Percentiles rank a stretch among this genome's conserved stretches.
Evolutionary conservation across 805 yeast genomes (phyloP).

Genomic region (Cyberlindnera xishuangbannaensis): DNA sequence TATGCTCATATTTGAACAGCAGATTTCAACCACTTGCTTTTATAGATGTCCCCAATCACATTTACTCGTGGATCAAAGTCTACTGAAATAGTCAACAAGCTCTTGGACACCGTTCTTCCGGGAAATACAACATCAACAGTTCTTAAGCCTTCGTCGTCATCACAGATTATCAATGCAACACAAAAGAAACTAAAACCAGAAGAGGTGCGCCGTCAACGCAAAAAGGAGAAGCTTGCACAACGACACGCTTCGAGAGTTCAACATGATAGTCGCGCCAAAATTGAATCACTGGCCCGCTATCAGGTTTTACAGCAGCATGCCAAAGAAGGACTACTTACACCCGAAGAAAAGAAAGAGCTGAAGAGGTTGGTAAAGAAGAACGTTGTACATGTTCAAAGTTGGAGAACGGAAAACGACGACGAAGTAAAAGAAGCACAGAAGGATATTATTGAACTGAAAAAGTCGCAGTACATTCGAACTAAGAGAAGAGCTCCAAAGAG

Average conservation of each 20-base stretch:
- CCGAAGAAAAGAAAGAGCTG: slow-evolving; percentile 30
- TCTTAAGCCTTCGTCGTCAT: slow-evolving; percentile 25
- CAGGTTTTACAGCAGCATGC: slow-evolving; percentile 30
- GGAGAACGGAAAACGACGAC: slow-evolving; percentile 36
- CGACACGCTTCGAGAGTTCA: slow-evolving; percentile 22
- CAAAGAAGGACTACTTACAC: slow-evolving; percentile 26
- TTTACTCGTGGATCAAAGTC: slow-evolving; percentile 5
- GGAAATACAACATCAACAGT: slow-evolving; percentile 23
- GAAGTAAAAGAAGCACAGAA: slow-evolving; percentile 39
- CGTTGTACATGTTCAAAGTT: slow-evolving; percentile 32
- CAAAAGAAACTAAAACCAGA: slow-evolving; percentile 30
- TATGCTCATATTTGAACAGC: no score
- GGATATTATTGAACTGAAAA: slow-evolving; percentile 39
- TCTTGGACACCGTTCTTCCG: slow-evolving; percentile 33
- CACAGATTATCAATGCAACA: slow-evolving; percentile 35
- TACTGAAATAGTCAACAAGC: slow-evolving; percentile 33
- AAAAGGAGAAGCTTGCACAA: slow-evolving; percentile 27
- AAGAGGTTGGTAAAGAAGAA: slow-evolving; percentile 33
- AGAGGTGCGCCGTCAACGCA: slow-evolving; percentile 29
- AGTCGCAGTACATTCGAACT: slow-evolving; percentile 27
- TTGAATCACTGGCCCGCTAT: slow-evolving; percentile 30
- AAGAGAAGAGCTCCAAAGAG: slow-evolving; percentile 17
- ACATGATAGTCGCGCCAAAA: slow-evolving; percentile 17
- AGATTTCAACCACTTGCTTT: no score
- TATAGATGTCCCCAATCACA: no score